phyloP scores from a whole-genome alignment of 441 rosid genomes.

The Biscutella auriculata region DNA sequence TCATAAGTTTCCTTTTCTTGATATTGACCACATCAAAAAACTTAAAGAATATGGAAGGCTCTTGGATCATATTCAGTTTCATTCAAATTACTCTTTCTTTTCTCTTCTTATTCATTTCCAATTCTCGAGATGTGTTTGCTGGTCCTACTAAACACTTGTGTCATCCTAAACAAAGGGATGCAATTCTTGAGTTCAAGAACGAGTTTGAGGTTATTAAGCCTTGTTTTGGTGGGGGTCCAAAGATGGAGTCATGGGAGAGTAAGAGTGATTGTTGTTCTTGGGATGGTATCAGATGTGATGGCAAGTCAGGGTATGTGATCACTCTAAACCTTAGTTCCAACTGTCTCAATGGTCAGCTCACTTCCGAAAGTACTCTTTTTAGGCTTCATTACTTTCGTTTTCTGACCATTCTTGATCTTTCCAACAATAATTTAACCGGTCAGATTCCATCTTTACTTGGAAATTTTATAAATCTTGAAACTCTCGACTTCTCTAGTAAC shows the following conservation, averaged over 20 bases:
- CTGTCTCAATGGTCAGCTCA: conserved; percentile 4
- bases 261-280: conserved; percentile 14
- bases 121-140: neutral
- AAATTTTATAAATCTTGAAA: neutral
- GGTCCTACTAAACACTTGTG: neutral
- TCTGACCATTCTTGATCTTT: neutral
- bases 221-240: neutral
- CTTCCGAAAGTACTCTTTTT: conserved; percentile 8
- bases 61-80: neutral
- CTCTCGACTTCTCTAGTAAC: neutral
- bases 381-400: conserved; percentile 10
- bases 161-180: neutral
- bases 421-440: neutral
- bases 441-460: too few species aligned
- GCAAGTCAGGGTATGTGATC: conserved; percentile 1
- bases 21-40: too few species aligned
- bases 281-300: conserved; percentile 22
- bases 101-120: neutral
- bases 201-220: neutral
- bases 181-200: neutral
- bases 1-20: too few species aligned
- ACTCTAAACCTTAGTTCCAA: conserved; percentile 20
- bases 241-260: conserved; percentile 10
- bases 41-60: too few species aligned
- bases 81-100: neutral